phyloP scores from a whole-genome alignment of 441 rosid genomes.

The Corymbia calophylla region DNA sequence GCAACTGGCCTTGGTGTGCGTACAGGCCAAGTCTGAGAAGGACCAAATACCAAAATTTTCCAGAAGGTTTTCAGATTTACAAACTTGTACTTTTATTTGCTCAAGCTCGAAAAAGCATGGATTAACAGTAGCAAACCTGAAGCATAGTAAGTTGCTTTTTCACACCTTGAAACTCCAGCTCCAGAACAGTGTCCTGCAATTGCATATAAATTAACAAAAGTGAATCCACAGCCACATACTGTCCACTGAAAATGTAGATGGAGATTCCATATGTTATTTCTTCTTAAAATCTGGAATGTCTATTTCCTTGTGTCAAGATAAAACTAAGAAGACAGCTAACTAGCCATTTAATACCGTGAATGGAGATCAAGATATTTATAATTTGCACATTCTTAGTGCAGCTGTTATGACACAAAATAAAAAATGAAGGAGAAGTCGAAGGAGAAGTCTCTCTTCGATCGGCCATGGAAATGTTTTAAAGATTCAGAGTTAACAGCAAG shows the following conservation, averaged over 20 bases:
- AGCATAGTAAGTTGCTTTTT: slow-evolving; percentile 95
- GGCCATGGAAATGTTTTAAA: not conserved
- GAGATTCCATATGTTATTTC: not conserved
- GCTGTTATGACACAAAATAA: not conserved
- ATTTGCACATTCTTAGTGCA: not conserved
- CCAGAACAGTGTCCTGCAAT: slow-evolving; percentile 84
- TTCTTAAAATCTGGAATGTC: not conserved
- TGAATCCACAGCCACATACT: not conserved
- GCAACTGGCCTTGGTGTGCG: slow-evolving; percentile 99
- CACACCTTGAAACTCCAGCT: slow-evolving; percentile 98
- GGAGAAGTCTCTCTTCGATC: not conserved
- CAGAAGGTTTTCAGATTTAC: not conserved
- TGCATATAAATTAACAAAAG: not conserved
- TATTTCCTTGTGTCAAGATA: not conserved
- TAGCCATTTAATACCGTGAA: not conserved
- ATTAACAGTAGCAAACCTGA: slow-evolving; percentile 44
- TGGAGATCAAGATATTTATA: not conserved
- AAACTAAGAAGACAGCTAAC: not conserved
- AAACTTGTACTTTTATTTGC: not conserved
- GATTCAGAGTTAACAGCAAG: not conserved
- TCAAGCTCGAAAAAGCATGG: not conserved
- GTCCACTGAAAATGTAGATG: not conserved
- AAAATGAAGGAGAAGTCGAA: not conserved
- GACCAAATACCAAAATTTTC: slow-evolving; percentile 6
- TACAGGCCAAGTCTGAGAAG: slow-evolving; percentile 91